Evolutionary conservation across 768 basidiomycete species (phyloP), one percentile per base, ranked within the genome.

Genomic region (Sarcodon sp.): DNA sequence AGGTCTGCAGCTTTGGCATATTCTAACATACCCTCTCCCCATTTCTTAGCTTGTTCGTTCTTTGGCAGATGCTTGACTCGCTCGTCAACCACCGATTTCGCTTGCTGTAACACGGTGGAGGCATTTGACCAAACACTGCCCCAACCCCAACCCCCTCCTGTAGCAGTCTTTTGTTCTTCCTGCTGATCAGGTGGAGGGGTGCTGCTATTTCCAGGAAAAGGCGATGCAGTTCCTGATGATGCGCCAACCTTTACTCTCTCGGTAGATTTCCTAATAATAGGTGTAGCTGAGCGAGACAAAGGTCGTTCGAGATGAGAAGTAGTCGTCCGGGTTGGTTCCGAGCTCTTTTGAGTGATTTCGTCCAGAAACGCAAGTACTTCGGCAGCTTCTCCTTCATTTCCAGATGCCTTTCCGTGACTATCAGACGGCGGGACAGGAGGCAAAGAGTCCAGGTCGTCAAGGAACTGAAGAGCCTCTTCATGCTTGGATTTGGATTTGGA

Each of bases 351-450:
- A 0, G 87, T 91, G 54, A 94, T 89, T 66, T 96, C 89, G 62
- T 96, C 88, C 37, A 96, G 77, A 69, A 93, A 94, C 12, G 90
- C 91, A 27, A 93, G 77, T 21, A 87, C 91, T 52, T 89, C 87
- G 3, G 83, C 79, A 49, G 77, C 76, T 55, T 92, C 85, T 52
- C 76, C 76, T 48, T 52, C 15, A 43, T 44, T 36, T 7, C 33
- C 47, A 10, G 18, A 67, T 69, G 43, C 57, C 57, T 7, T 64
- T 50, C 37, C 54, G 49, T 47, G 57, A 55, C 39, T 62, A 5
- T 53, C 36, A 21, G 54, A 44, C 10, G 50, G 55, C 12, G 63
- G 50, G 1, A 61, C 53, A 16, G 67, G 61, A 11, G 56, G 57
- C 21, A 94, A 75, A 32, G 80, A 84, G 61, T 98, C 93, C 44